A percentile compares a stretch with the other conserved stretches of the same genome.
Conservation (phyloP, 805 yeast genomes). For the Ogataea nitratoaversa region DNA sequence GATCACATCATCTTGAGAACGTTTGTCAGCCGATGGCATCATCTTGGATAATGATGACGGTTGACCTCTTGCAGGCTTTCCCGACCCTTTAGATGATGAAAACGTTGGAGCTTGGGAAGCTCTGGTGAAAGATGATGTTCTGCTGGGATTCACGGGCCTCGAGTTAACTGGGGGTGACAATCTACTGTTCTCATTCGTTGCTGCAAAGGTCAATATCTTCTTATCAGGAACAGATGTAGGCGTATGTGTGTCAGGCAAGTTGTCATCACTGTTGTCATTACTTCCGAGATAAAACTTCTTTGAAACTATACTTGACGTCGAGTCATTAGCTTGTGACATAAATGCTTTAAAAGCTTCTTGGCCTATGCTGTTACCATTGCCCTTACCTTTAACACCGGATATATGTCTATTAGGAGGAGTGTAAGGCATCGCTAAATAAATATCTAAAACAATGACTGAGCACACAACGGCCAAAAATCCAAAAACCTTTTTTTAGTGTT, state of each 20-base stretch:
- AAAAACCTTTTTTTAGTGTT: no score
- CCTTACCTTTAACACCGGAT: background rate
- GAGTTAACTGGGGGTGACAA: background rate
- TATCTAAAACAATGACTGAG: background rate
- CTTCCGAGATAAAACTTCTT: constrained; percentile 10
- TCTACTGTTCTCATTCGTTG: background rate
- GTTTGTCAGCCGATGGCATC: background rate
- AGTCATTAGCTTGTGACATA: constrained; percentile 9
- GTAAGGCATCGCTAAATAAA: constrained; percentile 21
- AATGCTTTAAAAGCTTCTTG: constrained; percentile 13
- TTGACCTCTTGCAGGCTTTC: no score
- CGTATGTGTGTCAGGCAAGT: background rate
- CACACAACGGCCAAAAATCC: no score
- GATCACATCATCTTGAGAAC: constrained; percentile 38
- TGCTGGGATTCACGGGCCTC: background rate
- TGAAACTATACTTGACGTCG: constrained; percentile 8
- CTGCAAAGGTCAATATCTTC: background rate
- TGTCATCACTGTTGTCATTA: constrained; percentile 6
- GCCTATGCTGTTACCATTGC: background rate
- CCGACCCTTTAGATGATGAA: background rate
- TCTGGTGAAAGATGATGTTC: background rate
- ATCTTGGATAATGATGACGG: background rate
- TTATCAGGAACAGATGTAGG: background rate
- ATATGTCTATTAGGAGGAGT: constrained; percentile 22
- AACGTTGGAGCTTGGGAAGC: background rate